Conservation (phyloP, 1,284 basidiomycete genomes). For the Ustilago bromivora region DNA sequence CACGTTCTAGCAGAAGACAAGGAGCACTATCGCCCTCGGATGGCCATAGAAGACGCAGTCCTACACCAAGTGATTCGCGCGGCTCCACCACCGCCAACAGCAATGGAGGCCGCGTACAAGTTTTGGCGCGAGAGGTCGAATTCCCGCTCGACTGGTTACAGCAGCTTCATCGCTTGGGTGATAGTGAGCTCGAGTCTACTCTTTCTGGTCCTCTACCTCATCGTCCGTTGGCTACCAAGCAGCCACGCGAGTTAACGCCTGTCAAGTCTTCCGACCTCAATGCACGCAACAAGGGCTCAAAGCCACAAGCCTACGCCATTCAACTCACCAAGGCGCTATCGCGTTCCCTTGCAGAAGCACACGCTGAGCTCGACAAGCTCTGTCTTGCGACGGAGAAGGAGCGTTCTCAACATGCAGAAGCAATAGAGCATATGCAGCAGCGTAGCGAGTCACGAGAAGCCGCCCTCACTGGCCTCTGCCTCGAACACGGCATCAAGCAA, state of each 20-base stretch:
- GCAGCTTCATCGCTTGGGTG: constrained; percentile 33
- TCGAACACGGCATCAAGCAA: constrained; percentile 54
- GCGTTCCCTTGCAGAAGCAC: constrained; percentile 31
- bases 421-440: constrained; percentile 40
- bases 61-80: constrained; percentile 24
- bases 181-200: constrained; percentile 33
- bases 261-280: constrained; percentile 27
- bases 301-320: constrained; percentile 22
- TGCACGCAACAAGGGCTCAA: constrained; percentile 4
- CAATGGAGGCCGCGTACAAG: constrained; percentile 18
- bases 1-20: constrained; percentile 29
- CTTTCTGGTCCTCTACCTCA: constrained; percentile 43
- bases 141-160: constrained; percentile 43
- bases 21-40: constrained; percentile 32
- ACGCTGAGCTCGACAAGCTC: constrained; percentile 30
- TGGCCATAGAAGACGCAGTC: constrained; percentile 18
- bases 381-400: constrained; percentile 15
- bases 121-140: constrained; percentile 32
- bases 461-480: constrained; percentile 47
- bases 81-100: constrained; percentile 1
- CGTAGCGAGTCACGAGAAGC: constrained; percentile 47
- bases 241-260: constrained; percentile 42
- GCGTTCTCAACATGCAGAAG: constrained; percentile 23
- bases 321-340: constrained; percentile 46
- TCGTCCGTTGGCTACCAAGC: constrained; percentile 22